phyloP scores from a whole-genome alignment of 129 eudicot genomes.

The Kitagawia praeruptora region DNA sequence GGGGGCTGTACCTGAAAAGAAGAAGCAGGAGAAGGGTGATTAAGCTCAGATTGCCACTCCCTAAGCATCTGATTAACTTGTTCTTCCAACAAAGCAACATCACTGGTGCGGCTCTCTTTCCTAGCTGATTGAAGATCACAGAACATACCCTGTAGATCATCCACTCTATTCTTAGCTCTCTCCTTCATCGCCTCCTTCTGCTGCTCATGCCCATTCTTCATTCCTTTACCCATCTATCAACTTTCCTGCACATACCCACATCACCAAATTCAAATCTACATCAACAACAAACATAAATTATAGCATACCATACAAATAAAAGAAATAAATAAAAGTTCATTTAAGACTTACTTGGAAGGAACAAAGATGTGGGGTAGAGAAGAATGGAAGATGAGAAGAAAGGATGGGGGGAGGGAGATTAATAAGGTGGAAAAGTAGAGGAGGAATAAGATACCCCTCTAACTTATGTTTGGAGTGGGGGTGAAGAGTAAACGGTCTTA shows the following conservation, averaged over 20 bases:
- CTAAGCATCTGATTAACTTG: conserved; percentile 89
- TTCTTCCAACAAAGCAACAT: conserved; percentile 77
- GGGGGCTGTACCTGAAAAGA: conserved; percentile 88
- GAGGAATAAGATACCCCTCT: background rate
- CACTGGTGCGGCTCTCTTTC: conserved; percentile 76
- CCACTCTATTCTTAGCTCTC: conserved; percentile 85
- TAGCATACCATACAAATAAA: too few relatives aligned
- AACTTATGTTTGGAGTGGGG: background rate
- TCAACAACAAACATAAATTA: too few relatives aligned
- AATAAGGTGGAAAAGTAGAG: too few relatives aligned
- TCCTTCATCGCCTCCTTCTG: conserved; percentile 50
- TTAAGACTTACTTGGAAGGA: too few relatives aligned
- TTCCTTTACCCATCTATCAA: conserved; percentile 47
- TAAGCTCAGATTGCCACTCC: conserved; percentile 91
- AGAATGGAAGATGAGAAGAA: too few relatives aligned
- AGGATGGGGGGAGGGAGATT: too few relatives aligned
- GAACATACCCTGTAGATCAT: conserved; percentile 81
- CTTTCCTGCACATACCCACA: too few relatives aligned
- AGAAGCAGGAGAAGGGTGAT: conserved; percentile 84
- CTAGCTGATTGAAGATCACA: conserved; percentile 78
- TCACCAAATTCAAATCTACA: too few relatives aligned
- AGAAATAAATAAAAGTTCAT: too few relatives aligned
- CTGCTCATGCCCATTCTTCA: conserved; percentile 61
- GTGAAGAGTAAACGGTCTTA: background rate
- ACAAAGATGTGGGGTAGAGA: too few relatives aligned